Evolutionary conservation across 257 asterid species (phyloP).

Genomic region (Petrea volubilis): DNA sequence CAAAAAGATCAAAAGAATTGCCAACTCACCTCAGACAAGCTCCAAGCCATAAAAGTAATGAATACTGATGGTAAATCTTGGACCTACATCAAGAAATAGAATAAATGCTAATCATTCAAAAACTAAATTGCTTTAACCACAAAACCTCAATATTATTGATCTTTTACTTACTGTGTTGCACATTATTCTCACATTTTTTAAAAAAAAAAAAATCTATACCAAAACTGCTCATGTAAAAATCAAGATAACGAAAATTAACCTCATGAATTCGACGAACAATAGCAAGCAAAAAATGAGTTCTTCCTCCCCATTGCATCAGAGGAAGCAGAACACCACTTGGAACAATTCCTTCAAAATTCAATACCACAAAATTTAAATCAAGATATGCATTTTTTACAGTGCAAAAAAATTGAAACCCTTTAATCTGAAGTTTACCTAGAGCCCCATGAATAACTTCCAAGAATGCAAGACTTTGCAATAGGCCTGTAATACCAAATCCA

Average conservation of each 20-base stretch:
- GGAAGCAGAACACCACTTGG: constrained; percentile 86
- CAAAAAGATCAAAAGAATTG: constrained; percentile 7
- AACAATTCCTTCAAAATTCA: constrained; percentile 68
- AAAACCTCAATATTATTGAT: not conserved
- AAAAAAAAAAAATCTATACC: not conserved
- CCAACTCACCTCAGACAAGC: constrained; percentile 73
- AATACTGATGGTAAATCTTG: constrained; percentile 74
- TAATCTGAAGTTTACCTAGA: constrained; percentile 46
- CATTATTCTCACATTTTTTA: not conserved
- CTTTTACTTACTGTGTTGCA: not conserved
- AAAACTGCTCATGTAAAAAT: not conserved
- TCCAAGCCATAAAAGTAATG: constrained; percentile 83
- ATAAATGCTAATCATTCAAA: not conserved
- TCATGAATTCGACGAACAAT: constrained; percentile 54
- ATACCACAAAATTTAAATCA: not conserved
- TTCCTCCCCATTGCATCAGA: constrained; percentile 98
- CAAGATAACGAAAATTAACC: constrained; percentile 38
- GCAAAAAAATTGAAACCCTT: not conserved
- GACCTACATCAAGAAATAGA: constrained; percentile 44
- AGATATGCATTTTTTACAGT: not conserved
- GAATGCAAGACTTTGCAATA: constrained; percentile 80
- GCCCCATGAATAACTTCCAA: constrained; percentile 97
- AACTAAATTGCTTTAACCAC: not conserved
- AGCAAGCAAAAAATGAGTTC: constrained; percentile 85
- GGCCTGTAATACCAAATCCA: constrained; percentile 50